Conservation (phyloP, 371 early-diverging fungal genomes). For the Parasitella parasitica region DNA sequence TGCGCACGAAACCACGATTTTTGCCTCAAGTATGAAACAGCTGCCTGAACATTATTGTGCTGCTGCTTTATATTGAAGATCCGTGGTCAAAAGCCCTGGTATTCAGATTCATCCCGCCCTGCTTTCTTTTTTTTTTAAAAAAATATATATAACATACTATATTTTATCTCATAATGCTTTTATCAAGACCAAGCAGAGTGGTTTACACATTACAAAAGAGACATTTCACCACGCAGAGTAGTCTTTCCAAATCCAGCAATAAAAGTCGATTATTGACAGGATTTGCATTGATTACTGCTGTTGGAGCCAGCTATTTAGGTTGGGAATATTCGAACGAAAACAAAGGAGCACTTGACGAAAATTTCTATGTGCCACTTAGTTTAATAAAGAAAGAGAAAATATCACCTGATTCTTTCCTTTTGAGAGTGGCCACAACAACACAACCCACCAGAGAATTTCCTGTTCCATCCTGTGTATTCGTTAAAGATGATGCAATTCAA, state of each 20-base stretch:
- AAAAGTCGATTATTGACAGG: neutral
- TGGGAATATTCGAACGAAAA: conserved; percentile 11
- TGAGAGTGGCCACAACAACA: conserved; percentile 28
- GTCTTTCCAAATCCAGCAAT: neutral
- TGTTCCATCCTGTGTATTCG: conserved; percentile 53
- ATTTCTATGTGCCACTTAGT: conserved; percentile 29
- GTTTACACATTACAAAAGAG: neutral
- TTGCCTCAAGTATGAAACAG: too few relatives aligned
- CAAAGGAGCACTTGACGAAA: conserved; percentile 15
- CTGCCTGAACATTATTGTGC: too few relatives aligned
- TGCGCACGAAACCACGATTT: too few relatives aligned
- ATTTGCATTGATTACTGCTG: neutral
- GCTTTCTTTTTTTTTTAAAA: neutral
- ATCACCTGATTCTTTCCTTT: conserved; percentile 33
- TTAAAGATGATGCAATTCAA: conserved; percentile 69
- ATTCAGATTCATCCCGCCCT: neutral
- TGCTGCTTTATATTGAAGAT: too few relatives aligned
- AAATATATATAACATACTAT: too few relatives aligned
- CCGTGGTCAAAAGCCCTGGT: neutral
- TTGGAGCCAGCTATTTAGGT: conserved; percentile 7
- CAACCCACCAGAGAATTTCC: conserved; percentile 27
- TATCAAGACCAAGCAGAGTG: neutral
- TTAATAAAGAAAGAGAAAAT: conserved; percentile 28
- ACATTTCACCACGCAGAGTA: neutral
- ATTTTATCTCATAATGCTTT: neutral